Base-by-base conservation (phyloP, 768 basidiomycete genomes). In the Tricholoma furcatifolium region DNA sequence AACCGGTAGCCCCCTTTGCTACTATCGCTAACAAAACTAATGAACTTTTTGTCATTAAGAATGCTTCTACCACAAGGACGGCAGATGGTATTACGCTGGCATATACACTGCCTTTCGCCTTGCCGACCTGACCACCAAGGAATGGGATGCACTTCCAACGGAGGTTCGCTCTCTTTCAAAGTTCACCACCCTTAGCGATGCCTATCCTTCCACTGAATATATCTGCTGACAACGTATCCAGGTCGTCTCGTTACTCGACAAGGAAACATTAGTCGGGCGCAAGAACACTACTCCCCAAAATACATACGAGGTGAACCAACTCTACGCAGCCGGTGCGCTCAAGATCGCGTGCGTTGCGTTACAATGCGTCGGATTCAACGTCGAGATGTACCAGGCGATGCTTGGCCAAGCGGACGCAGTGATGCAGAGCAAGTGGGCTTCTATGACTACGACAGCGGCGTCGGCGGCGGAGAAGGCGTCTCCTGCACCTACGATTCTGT, bases 1-100 rank as follows among this genome's bases (percentile, higher is more conserved):
- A 3, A 88, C 84, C 43, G 89, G 88, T 82, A 57, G 54, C 69
- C 43, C 20, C 15, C 8, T 12, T 54, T 27, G 17, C 44, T 44
- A 6, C 46, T n/a, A 14, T 39, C 2, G 12, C 15, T 44, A 11
- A 10, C 12, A 9, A 18, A 10, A 2, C 36, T 48, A 23, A 53
- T 27, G 21, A 31, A 15, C 35, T 40, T 6, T 11, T 41, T 14
- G 8, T 5, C n/a, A 40, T 43, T 14, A 52, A 89, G 89, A 91
- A 62, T 91, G 87, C 57, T 91, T 91, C 67, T 91, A 83, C 60
- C 86, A 84, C 67, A 89, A 84, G 65, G 87, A 89, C 50, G 86
- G 85, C 7, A 80, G 81, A 54, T 91, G 87, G 87, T 91, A 91
- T 64, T 91, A 91, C 55, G 88, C 89, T 11, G 89, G 89, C n/a